Conservation (phyloP, 768 basidiomycete genomes). For the Rhodosporidiobolus odoratus region DNA sequence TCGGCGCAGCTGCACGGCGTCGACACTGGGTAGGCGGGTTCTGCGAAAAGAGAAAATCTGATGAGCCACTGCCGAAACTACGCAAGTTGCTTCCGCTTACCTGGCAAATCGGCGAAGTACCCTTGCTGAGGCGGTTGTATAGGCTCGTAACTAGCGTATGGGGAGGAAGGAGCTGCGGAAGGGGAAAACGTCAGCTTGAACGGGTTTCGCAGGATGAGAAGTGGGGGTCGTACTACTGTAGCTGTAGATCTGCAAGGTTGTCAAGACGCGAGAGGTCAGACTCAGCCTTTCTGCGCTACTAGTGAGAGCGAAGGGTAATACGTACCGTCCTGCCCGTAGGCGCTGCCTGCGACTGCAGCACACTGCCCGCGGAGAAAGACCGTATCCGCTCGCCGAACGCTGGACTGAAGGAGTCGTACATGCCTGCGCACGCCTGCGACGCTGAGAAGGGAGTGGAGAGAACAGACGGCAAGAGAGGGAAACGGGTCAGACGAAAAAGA, state of each 20-base stretch:
- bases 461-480: neutral
- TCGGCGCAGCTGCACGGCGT: slow-evolving; percentile 3
- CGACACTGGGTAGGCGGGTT: neutral
- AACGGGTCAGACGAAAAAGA: neutral
- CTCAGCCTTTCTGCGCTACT: too few species aligned
- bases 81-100: rapidly evolving
- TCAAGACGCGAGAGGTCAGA: neutral
- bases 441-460: neutral
- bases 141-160: neutral
- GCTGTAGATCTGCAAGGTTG: neutral
- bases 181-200: neutral
- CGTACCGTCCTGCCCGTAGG: neutral
- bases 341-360: neutral
- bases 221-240: neutral
- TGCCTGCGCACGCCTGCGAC: neutral
- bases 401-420: neutral
- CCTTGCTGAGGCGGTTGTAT: neutral
- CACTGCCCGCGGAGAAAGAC: neutral
- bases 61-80: neutral
- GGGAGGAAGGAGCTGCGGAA: neutral
- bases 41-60: neutral
- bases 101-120: neutral
- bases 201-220: neutral
- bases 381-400: neutral
- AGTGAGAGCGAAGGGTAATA: neutral